Evolutionary conservation across 1,284 basidiomycete genomes (phyloP), one percentile per base, ranked within the genome.

Genomic region (Ceratobasidium sp.): DNA sequence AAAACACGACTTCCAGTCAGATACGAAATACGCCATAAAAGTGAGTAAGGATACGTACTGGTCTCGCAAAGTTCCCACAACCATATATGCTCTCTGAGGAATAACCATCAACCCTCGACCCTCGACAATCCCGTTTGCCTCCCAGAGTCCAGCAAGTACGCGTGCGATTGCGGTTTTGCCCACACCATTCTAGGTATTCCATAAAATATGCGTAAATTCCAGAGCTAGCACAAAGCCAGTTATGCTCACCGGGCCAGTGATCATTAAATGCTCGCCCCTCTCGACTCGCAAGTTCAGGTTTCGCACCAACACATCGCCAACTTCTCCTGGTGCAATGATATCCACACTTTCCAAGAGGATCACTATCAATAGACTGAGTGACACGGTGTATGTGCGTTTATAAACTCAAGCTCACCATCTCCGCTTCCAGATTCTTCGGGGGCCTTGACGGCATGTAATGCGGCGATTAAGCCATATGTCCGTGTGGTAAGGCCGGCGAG

Each of bases 151-250:
- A 0, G 96, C 96, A 3, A 98, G 87, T 9, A 99, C 94, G 10
- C 97, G 90, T 0, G 97, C 96, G 44, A 99, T 91, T 5, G 95
- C 92, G 0, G 96, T 97, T 88, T 99, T 99, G 0, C 97, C 97
- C 1, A 97, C 95, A 0, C 95, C 95, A 81, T 96, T 96, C 81
- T 73, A 67, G 44, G 4, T 33, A 33, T 33, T 33, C 33, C 33
- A 4, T 33, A 33, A 33, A 33, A 33, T 33, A 33, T 33, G 33
- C 33, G 33, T 33, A 33, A 33, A 33, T 33, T 33, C 33, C 4
- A 40, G 18, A 51, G 46, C 20, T 13, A 42, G 40, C 9, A 53
- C 28, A 26, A 53, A 18, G 68, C 12, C 33, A 68, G 55, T 1
- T 64, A 12, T n/a, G 82, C 85, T 80, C 55, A 86, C 86, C 20